Percentiles rank a stretch among this genome's conserved stretches.
Conservation (phyloP, 192 early-diverging fungal species). For the Backusella circina region DNA sequence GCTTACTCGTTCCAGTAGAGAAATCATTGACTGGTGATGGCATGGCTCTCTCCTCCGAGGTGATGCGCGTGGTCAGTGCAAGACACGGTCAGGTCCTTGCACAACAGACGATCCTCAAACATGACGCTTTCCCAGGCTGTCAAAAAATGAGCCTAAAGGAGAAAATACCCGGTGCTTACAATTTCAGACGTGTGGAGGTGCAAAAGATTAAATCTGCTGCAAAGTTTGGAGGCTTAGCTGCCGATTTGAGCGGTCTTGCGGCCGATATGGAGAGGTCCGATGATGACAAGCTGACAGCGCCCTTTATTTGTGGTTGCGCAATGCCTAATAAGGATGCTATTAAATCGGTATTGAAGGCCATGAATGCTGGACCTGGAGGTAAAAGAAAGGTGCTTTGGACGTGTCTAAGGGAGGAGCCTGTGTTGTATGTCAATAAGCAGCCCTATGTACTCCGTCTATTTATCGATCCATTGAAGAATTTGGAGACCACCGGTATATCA, state of each 20-base stretch:
- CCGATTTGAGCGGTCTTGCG: constrained; percentile 8
- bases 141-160: constrained; percentile 56
- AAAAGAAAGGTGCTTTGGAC: constrained; percentile 52
- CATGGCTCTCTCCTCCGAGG: constrained; percentile 53
- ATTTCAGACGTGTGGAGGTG: constrained; percentile 49
- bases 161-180: constrained; percentile 58
- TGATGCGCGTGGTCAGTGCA: constrained; percentile 48
- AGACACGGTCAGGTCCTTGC: constrained; percentile 51
- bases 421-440: constrained; percentile 53
- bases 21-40: constrained; percentile 49
- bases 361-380: constrained; percentile 46
- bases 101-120: constrained; percentile 57
- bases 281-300: constrained; percentile 8
- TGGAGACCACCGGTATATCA: constrained; percentile 61
- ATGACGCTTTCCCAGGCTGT: constrained; percentile 61
- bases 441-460: constrained; percentile 58
- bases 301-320: constrained; percentile 53
- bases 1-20: constrained; percentile 42
- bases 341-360: constrained; percentile 36
- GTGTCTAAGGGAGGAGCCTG: constrained; percentile 60
- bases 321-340: constrained; percentile 63
- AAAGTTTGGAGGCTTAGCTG: constrained; percentile 5
- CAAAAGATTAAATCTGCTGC: constrained; percentile 16
- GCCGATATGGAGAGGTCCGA: constrained; percentile 21
- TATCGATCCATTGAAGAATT: constrained; percentile 54